Percentiles rank a stretch among this genome's conserved stretches.
phyloP scores from a whole-genome alignment of 2,329 filamentous ascomycete genomes.

The Aspergillus fischeri region DNA sequence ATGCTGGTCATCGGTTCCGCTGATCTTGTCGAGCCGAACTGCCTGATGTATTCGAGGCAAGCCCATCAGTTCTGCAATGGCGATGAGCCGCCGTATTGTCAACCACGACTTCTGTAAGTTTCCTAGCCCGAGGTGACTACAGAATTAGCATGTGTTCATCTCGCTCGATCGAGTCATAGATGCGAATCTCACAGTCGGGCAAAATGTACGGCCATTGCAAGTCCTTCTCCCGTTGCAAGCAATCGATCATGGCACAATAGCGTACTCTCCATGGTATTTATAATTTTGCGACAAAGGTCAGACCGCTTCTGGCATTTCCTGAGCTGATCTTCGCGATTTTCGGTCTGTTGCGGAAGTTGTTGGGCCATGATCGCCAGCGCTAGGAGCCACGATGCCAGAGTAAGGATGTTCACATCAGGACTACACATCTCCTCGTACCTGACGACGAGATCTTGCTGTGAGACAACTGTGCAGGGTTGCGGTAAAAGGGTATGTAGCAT shows the following conservation, averaged over 20 bases:
- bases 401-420: conserved; percentile 10
- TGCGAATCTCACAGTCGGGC: conserved; percentile 31
- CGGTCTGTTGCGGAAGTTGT: conserved; percentile 3
- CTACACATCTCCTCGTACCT: conserved; percentile 11
- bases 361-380: conserved; percentile 12
- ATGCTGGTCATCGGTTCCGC: conserved; percentile 3
- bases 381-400: conserved; percentile 14
- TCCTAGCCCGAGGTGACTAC: conserved; percentile 30
- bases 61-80: conserved; percentile 38
- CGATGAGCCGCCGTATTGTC: conserved; percentile 33
- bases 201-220: conserved; percentile 28
- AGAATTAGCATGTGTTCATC: conserved; percentile 1
- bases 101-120: conserved; percentile 36
- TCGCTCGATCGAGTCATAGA: too few species aligned
- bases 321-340: not conserved
- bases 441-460: conserved; percentile 9
- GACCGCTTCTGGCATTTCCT: conserved; percentile 1
- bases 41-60: conserved; percentile 21
- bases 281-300: conserved; percentile 5
- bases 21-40: not conserved
- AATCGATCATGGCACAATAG: conserved; percentile 14
- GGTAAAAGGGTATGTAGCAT: conserved; percentile 12
- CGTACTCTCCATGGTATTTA: conserved; percentile 8
- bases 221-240: conserved; percentile 8
- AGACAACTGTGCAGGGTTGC: conserved; percentile 8